Evolutionary conservation across 257 asterid genomes (phyloP), one percentile per base, ranked within the genome.

Genomic region (Rhazya stricta): DNA sequence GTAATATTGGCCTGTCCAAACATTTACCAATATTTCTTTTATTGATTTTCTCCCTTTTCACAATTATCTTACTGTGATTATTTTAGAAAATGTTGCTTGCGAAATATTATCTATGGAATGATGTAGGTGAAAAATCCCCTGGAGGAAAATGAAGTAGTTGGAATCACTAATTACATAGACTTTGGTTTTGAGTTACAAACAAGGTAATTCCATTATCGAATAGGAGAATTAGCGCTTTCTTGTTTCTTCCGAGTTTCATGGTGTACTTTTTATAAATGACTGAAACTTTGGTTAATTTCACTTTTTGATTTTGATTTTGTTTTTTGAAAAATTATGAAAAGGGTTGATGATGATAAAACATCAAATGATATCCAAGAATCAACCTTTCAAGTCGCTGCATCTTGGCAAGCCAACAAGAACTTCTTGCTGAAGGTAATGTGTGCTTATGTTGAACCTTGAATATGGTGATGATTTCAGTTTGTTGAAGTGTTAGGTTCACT

Each of bases 341-440:
- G 98, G 79, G 78, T 93, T 65, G 94, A 91, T 77, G 87, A 85
- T 81, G 83, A 79, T 63, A 85, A 83, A 75, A 56, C 82, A 18
- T 71, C 91, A 67, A 86, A 82, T 79, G 80, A 82, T 83, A 78
- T 79, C 76, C 88, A 87, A 0, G 98, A 93, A 74, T 89, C 98
- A 37, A 86, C 88, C 76, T 91, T 93, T 69, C 94, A 91, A 87
- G 91, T 89, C 74, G 98, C 93, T 78, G 98, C 97, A 67, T 93
- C 98, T 71, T 93, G 98, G 98, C 98, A 93, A 88, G 96, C 98
- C 63, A 93, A 93, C 81, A 93, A 93, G 75, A 93, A 89, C 81
- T 84, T 93, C 63, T 74, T 93, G 84, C 78, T 93, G 45, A 91
- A 93, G 98, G 98, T 91, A 77, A 80, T 42, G 36, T 3, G 53